Percentiles rank a stretch among this genome's conserved stretches.
These are phyloP conservation scores for Henckelia pumila DNA, from an alignment of 257 asterid genomes.

Conservation along the genomic window DNA sequence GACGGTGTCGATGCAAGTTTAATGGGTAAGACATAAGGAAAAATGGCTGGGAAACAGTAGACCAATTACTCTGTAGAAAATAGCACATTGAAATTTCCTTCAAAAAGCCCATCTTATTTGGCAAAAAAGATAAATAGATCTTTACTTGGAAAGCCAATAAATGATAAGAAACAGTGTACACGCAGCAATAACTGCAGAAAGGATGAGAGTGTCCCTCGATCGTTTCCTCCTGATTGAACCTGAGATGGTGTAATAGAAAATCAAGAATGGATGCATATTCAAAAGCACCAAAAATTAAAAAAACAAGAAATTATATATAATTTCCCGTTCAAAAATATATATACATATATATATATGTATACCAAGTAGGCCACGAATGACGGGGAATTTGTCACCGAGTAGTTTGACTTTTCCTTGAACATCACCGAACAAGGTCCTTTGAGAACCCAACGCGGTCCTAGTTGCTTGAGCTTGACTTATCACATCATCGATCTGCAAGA, in stretches of 20 bases:
- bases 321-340: too few relatives aligned
- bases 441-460: conserved; percentile 77
- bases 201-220: conserved; percentile 92
- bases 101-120: conserved; percentile 19
- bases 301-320: not conserved
- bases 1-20: not conserved
- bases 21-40: not conserved
- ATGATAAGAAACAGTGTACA: conserved; percentile 92
- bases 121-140: conserved; percentile 9
- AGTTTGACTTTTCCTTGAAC: conserved; percentile 91
- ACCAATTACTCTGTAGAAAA: not conserved
- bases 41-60: not conserved
- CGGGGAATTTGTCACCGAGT: conserved; percentile 84
- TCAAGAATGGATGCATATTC: conserved; percentile 4
- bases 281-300: not conserved
- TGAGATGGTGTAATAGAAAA: conserved; percentile 31
- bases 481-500: conserved; percentile 81
- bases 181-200: conserved; percentile 94
- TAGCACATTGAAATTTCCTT: conserved; percentile 29
- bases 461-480: conserved; percentile 98
- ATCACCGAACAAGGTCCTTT: conserved; percentile 82
- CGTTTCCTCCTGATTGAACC: conserved; percentile 85
- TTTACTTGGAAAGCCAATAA: conserved; percentile 94
- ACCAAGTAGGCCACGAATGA: conserved; percentile 78
- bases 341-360: too few relatives aligned